These are phyloP conservation scores for Pyrenochaeta sp. DNA, from an alignment of 2,329 filamentous ascomycete species.

Conservation along the genomic window DNA sequence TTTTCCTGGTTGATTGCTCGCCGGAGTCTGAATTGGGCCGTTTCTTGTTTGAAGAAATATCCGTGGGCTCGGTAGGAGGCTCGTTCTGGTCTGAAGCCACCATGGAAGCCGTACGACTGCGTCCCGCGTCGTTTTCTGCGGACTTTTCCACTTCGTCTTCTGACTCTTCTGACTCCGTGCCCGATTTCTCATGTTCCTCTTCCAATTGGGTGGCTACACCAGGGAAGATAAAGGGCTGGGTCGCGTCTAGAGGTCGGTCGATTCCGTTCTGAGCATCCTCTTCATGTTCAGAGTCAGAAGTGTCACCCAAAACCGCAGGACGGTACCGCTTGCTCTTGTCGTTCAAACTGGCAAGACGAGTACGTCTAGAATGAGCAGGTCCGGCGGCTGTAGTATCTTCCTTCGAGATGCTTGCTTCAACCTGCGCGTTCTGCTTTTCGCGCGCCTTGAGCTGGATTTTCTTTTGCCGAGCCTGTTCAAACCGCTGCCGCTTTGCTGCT, in stretches of 20 bases:
- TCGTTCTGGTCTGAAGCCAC: too few species aligned
- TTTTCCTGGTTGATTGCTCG: slow-evolving; percentile 19
- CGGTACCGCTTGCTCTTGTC: slow-evolving; percentile 30
- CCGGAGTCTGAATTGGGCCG: slow-evolving; percentile 24
- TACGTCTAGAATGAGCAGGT: slow-evolving; percentile 21
- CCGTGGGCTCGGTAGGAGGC: too few species aligned
- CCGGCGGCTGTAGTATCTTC: slow-evolving; percentile 5
- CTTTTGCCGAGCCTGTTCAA: slow-evolving; percentile 23
- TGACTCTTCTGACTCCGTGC: too few species aligned
- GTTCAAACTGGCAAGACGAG: slow-evolving; percentile 37
- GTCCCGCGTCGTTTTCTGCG: too few species aligned
- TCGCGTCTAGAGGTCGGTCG: too few species aligned
- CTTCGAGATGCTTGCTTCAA: slow-evolving; percentile 22
- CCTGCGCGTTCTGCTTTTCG: slow-evolving; percentile 25
- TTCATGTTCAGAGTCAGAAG: slow-evolving; percentile 2
- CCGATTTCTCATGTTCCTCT: too few species aligned
- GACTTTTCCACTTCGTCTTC: too few species aligned
- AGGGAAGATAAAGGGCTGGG: too few species aligned
- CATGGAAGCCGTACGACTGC: too few species aligned
- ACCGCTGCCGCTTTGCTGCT: slow-evolving; percentile 18
- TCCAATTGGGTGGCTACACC: too few species aligned
- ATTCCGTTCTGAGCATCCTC: too few species aligned
- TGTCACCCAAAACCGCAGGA: slow-evolving; percentile 12
- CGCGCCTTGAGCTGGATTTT: slow-evolving; percentile 24
- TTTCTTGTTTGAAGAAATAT: too few species aligned